These are phyloP conservation scores for Saccharomycopsis sp. DNA, from an alignment of 805 yeast species.

Conservation along the genomic window DNA sequence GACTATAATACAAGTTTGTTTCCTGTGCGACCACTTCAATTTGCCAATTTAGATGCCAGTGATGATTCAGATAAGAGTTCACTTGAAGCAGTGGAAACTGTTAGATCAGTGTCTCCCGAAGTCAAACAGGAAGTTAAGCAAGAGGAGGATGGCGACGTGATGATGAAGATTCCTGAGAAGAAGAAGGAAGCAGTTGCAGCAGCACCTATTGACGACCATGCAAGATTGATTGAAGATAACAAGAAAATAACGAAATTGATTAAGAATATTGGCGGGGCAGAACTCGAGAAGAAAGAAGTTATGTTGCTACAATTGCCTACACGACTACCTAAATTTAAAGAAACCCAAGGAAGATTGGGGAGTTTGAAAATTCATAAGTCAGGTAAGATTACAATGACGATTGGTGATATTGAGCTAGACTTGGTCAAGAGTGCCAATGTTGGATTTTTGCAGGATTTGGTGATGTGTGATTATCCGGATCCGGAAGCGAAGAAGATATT, in stretches of 20 bases:
- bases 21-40: conserved; percentile 39
- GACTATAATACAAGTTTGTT: conserved; percentile 33
- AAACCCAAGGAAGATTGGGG: conserved; percentile 58
- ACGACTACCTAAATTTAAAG: conserved; percentile 34
- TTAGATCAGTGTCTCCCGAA: conserved; percentile 5
- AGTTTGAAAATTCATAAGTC: conserved; percentile 71
- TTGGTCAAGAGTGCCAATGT: conserved; percentile 66
- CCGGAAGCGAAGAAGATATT: not conserved
- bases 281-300: conserved; percentile 24
- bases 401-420: conserved; percentile 66
- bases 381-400: conserved; percentile 67
- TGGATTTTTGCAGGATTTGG: conserved; percentile 58
- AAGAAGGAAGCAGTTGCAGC: not conserved
- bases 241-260: conserved; percentile 13
- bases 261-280: conserved; percentile 4
- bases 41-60: conserved; percentile 29
- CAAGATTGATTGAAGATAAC: conserved; percentile 8
- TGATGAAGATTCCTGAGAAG: conserved; percentile 14
- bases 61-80: conserved; percentile 31
- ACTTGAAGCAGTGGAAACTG: conserved; percentile 25
- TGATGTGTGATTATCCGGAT: conserved; percentile 7
- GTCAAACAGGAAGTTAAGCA: conserved; percentile 16
- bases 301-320: conserved; percentile 45
- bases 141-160: conserved; percentile 20
- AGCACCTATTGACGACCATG: conserved; percentile 23